Base-by-base conservation (phyloP, 306 rosid genomes). In the Prunus mongolica region DNA sequence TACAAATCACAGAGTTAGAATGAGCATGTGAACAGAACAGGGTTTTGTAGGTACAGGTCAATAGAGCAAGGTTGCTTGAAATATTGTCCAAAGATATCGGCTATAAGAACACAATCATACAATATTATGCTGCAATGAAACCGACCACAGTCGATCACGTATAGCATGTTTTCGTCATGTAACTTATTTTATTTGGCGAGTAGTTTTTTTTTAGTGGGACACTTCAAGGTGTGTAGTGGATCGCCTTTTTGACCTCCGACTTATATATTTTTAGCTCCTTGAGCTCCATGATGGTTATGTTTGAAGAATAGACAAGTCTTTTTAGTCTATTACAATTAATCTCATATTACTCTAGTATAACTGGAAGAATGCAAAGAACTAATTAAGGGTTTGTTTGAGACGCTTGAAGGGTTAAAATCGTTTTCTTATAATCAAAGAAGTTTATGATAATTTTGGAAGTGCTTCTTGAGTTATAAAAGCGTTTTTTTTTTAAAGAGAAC, bases 231-330 rank as follows among this genome's bases (percentile, higher is more conserved):
- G 58, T 27, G 27, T 58, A 22, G 56, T 18, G n/a, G 24, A 28
- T 61, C 60, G 27, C 60, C 78, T 46, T 61, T 73, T 15, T 44
- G 77, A 73, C 65, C 57, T 25, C 66, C 67, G 25, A 44, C 76
- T 44, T 25, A 3, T n/a, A 18, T 15, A 30, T 0, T 16, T n/a
- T 3, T 55, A 8, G 54, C 25, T 56, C 18, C 55, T 32, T 41
- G 67, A 72, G 16, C 51, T 1, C 15, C 16, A 15, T 22, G 54
- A 38, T 72, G 38, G 5, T 38, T 38, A 4, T 1, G 65, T 24
- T 24, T 72, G 8, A 58, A 56, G 15, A 56, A 56, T 41, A 72
- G 41, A 72, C 18, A 0, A 56, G 41, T 28, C 52, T 14, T 38
- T 38, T 38, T 38, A 38, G 44, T 38, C 9, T 7, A 7, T 1